Conservation (phyloP, 345 rosid species). For the Citrus cavaleriei region DNA sequence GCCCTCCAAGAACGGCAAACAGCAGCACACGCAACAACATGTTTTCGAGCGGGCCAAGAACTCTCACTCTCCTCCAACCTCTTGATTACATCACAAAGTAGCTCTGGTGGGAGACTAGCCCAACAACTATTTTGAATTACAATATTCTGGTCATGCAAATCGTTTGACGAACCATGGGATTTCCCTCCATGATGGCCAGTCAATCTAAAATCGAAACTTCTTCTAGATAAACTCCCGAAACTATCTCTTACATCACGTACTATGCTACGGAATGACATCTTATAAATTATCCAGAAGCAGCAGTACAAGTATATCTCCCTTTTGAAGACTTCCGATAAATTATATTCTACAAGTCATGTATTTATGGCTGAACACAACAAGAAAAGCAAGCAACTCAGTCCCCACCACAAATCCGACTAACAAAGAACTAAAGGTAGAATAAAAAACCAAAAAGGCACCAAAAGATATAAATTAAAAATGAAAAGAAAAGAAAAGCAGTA, state of each 20-base stretch:
- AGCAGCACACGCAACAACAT: slow-evolving; percentile 64
- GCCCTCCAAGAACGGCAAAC: slow-evolving; percentile 67
- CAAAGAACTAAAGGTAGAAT: background rate
- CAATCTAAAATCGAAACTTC: slow-evolving; percentile 55
- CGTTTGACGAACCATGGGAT: slow-evolving; percentile 37
- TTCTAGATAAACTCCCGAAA: slow-evolving; percentile 65
- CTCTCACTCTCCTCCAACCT: slow-evolving; percentile 65
- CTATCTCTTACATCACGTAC: slow-evolving; percentile 68
- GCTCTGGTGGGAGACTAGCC: slow-evolving; percentile 69
- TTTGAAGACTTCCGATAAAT: background rate
- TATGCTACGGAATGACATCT: slow-evolving; percentile 65
- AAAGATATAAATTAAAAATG: background rate
- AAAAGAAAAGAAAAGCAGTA: background rate
- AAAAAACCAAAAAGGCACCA: background rate
- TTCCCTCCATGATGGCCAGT: slow-evolving; percentile 56
- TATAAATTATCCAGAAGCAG: slow-evolving; percentile 5
- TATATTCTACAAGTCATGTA: background rate
- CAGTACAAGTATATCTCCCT: background rate
- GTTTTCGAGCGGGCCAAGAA: slow-evolving; percentile 59
- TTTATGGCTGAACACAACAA: slow-evolving; percentile 20
- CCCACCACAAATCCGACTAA: background rate
- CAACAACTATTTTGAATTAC: slow-evolving; percentile 54
- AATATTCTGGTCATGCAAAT: slow-evolving; percentile 39
- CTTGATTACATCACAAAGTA: slow-evolving; percentile 56
- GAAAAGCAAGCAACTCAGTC: slow-evolving; percentile 19